Percentiles rank a stretch among this genome's conserved stretches.
phyloP scores from a whole-genome alignment of 1,284 basidiomycete species.

The Leccinum subspadiceum region DNA sequence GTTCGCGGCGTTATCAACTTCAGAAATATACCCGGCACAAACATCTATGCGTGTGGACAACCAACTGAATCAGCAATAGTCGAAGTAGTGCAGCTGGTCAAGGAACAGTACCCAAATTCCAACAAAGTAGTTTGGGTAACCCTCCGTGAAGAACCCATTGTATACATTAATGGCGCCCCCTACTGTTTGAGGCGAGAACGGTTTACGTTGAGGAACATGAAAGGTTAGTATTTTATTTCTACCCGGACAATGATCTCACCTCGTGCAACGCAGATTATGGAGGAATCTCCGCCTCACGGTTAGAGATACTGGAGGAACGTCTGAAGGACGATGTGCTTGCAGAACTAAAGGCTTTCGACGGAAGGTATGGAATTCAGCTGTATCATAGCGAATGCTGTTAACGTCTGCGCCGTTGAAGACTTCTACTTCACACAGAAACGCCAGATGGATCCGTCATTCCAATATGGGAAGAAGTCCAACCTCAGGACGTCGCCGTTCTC shows the following conservation, averaged over 20 bases:
- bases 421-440: conserved; percentile 90
- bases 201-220: conserved; percentile 84
- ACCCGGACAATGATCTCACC: conserved; percentile 4
- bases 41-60: conserved; percentile 90
- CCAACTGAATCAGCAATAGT: conserved; percentile 90
- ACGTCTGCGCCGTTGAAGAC: conserved; percentile 30
- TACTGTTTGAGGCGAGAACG: conserved; percentile 78
- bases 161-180: conserved; percentile 89
- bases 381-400: not conserved
- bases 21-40: conserved; percentile 80
- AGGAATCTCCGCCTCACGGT: conserved; percentile 84
- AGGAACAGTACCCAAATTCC: conserved; percentile 57
- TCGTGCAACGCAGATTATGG: conserved; percentile 67
- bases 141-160: conserved; percentile 90
- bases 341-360: conserved; percentile 83
- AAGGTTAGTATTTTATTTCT: conserved; percentile 45
- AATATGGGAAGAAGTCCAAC: conserved; percentile 89
- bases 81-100: conserved; percentile 76
- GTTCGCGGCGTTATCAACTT: conserved; percentile 95
- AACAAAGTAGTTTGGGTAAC: conserved; percentile 88
- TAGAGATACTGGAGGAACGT: conserved; percentile 90
- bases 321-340: conserved; percentile 87
- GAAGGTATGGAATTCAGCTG: conserved; percentile 49
- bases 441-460: conserved; percentile 89
- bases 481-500: conserved; percentile 79